Evolutionary conservation across 2,329 filamentous ascomycete genomes (phyloP), one percentile per base, ranked within the genome.

Genomic region (Venturia asperata): DNA sequence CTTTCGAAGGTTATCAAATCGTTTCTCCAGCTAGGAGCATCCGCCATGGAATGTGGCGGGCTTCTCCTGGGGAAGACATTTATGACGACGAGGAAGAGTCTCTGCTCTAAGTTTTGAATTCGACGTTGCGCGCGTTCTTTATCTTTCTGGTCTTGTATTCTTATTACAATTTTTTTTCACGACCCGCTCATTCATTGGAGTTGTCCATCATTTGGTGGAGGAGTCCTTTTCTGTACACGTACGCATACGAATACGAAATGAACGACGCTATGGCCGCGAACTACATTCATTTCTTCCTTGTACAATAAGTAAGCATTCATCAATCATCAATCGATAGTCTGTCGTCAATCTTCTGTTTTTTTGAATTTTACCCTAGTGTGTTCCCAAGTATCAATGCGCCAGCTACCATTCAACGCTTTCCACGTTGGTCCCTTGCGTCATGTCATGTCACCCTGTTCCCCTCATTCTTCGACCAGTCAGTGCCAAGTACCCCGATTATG

Each of bases 121-220:
- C 3, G 45, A 30, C 42, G 41, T 27, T 62, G 21, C 24, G 24
- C 42, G 39, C n/a, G 7, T 30, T 21, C 30, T 13, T 30, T 52
- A 34, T 34, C 17, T 42, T 37, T 37, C 39, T 37, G 49, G 21
- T 52, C 10, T 45, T 49, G 41, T 63, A 45, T 56, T 56, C n/a
- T 34, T 61, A 34, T 64, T 64, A 66, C 62, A 72, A 71, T 75
- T 66, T 49, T 64, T 37, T 45, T 37, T 43, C 49, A 30, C 49
- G 13, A 49, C n/a, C 1, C 45, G 45, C 45, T 49, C 45, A 49
- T 49, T 49, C 1, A 6, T 45, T n/a, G 43, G 43, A 17, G 43
- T 45, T 45, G 43, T n/a, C 43, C 43, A 45, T 45, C 43, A 19
- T 17, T 9, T n/a, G 43, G 49, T 30, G 13, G 49, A n/a, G 30